Percentiles rank a stretch among this genome's conserved stretches.
phyloP scores from a whole-genome alignment of 2,329 filamentous ascomycete species.

The Epichloe hybrida region DNA sequence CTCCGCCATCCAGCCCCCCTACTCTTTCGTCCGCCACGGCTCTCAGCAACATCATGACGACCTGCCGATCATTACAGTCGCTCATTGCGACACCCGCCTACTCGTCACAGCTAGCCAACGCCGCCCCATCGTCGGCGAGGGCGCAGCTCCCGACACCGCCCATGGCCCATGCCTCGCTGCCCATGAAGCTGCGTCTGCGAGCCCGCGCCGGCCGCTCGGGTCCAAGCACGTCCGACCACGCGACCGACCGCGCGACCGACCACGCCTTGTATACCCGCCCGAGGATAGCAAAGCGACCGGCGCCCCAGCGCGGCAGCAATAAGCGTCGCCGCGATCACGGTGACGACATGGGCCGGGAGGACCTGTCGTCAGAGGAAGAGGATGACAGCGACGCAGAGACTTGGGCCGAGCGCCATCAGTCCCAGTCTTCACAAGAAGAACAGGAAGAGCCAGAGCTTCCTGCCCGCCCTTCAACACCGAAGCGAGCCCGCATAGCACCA shows the following conservation, averaged over 20 bases:
- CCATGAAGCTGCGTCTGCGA: slow-evolving; percentile 42
- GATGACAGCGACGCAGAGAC: slow-evolving; percentile 26
- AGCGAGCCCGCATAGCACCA: slow-evolving; percentile 46
- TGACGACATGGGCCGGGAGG: slow-evolving; percentile 31
- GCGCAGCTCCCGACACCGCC: slow-evolving; percentile 42
- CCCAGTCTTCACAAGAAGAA: not conserved
- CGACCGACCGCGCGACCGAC: slow-evolving; percentile 14
- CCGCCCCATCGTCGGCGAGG: slow-evolving; percentile 17
- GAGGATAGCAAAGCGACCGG: slow-evolving; percentile 38
- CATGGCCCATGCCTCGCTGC: slow-evolving; percentile 34
- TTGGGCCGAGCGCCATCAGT: slow-evolving; percentile 7
- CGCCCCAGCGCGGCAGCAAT: slow-evolving; percentile 33
- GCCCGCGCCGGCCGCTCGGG: slow-evolving; percentile 22
- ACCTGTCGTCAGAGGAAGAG: slow-evolving; percentile 15
- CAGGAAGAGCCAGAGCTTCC: not conserved
- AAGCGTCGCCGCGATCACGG: slow-evolving; percentile 38
- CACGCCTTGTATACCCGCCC: slow-evolving; percentile 24
- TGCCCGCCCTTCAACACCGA: slow-evolving; percentile 38
- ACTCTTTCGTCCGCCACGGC: slow-evolving; percentile 30
- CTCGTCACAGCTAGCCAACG: slow-evolving; percentile 10
- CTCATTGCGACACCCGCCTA: slow-evolving; percentile 33
- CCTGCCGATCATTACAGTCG: slow-evolving; percentile 47
- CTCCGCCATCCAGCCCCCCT: slow-evolving; percentile 45
- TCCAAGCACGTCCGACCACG: slow-evolving; percentile 13
- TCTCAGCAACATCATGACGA: slow-evolving; percentile 42